Percentiles rank a stretch among this genome's conserved stretches.
Conservation (phyloP, 805 yeast genomes). For the Teunomyces cretensis region DNA sequence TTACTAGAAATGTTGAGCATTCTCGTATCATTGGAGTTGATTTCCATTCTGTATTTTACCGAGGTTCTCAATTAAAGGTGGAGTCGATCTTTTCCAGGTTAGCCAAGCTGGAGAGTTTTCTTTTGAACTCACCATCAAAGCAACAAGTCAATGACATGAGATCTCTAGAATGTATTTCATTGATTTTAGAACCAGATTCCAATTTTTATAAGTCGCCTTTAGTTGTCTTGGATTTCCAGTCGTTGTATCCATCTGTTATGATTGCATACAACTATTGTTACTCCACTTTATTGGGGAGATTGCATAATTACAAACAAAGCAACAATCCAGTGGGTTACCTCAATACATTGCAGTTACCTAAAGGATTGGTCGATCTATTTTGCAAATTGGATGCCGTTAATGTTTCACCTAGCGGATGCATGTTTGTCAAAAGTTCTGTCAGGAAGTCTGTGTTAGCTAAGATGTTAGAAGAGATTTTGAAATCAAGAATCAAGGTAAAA, state of each 20-base stretch:
- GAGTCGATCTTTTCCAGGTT: slow-evolving; percentile 79
- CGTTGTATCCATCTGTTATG: slow-evolving; percentile 88
- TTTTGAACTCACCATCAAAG: slow-evolving; percentile 77
- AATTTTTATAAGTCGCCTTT: slow-evolving; percentile 85
- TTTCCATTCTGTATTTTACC: slow-evolving; percentile 77
- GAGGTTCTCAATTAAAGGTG: slow-evolving; percentile 94
- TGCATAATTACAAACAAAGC: slow-evolving; percentile 50
- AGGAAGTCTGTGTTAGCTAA: slow-evolving; percentile 75
- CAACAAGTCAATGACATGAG: slow-evolving; percentile 79
- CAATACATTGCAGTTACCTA: slow-evolving; percentile 42
- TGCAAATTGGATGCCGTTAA: slow-evolving; percentile 50
- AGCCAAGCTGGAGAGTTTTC: slow-evolving; percentile 70
- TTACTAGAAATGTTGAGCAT: slow-evolving; percentile 74
- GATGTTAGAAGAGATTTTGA: slow-evolving; percentile 82
- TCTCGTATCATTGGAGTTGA: slow-evolving; percentile 87
- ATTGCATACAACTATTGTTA: slow-evolving; percentile 90
- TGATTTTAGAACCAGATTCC: slow-evolving; percentile 90
- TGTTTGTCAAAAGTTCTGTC: slow-evolving; percentile 64
- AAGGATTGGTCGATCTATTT: slow-evolving; percentile 55
- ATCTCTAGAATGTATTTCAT: slow-evolving; percentile 82
- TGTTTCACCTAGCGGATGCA: slow-evolving; percentile 84
- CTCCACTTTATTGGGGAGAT: slow-evolving; percentile 66
- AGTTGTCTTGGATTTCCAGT: slow-evolving; percentile 88
- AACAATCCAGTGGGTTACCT: slow-evolving; percentile 58
- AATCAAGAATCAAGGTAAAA: slow-evolving; percentile 76